These are phyloP conservation scores for Ambrosiella cleistominuta DNA, from an alignment of 2,329 filamentous ascomycete species.

Conservation along the genomic window DNA sequence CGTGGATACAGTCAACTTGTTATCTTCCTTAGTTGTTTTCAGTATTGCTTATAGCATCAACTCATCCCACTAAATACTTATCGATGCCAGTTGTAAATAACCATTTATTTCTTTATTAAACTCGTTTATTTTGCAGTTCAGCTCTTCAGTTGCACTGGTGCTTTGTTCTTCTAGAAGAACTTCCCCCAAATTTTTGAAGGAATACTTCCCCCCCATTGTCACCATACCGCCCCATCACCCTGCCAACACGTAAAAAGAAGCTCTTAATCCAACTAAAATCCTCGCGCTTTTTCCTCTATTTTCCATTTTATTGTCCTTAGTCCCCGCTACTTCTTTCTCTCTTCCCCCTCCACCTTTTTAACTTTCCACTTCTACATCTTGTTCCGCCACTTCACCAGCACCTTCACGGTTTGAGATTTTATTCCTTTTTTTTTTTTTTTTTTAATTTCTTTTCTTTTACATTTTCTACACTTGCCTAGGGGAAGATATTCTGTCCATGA, in stretches of 20 bases:
- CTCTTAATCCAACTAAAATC: not conserved
- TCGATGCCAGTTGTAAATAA: too few relatives aligned
- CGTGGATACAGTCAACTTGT: too few relatives aligned
- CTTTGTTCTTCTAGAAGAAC: not conserved
- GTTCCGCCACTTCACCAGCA: not conserved
- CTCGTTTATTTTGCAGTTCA: too few relatives aligned
- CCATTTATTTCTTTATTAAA: too few relatives aligned
- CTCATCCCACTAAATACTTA: too few relatives aligned
- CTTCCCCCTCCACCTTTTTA: constrained; percentile 6
- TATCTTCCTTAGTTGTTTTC: too few relatives aligned
- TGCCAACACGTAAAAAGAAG: not conserved
- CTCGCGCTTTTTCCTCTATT: not conserved
- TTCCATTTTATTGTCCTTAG: not conserved
- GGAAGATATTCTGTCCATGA: constrained; percentile 1
- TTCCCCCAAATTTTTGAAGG: not conserved
- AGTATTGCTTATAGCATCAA: too few relatives aligned
- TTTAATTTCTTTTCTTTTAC: not conserved
- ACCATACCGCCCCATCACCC: not conserved
- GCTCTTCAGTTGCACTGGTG: too few relatives aligned
- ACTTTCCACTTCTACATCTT: constrained; percentile 1
- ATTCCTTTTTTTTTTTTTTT: not conserved
- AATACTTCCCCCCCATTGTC: not conserved
- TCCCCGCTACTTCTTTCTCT: not conserved
- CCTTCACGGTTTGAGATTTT: not conserved
- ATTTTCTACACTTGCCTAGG: not conserved